Evolutionary conservation across 768 basidiomycete species (phyloP).

Genomic region (Postia placenta): DNA sequence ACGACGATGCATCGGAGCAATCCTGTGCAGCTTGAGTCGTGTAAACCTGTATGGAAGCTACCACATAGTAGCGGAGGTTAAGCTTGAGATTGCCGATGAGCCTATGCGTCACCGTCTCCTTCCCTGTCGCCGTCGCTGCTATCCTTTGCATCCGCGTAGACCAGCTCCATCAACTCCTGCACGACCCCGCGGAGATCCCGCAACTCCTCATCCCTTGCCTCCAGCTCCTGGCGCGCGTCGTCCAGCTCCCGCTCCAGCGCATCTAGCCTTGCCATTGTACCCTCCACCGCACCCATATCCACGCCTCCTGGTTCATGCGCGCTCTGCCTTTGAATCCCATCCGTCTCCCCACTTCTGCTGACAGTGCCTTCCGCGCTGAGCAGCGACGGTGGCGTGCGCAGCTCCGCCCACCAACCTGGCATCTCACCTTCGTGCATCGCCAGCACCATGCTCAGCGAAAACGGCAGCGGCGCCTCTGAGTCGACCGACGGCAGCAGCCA

Average conservation of each 20-base stretch:
- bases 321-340: too few relatives aligned
- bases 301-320: not conserved
- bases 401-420: constrained; percentile 3
- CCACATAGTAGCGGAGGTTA: too few relatives aligned
- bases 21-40: too few relatives aligned
- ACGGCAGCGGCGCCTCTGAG: not conserved
- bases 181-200: constrained; percentile 3
- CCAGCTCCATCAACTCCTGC: not conserved
- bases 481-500: not conserved
- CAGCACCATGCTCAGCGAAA: too few relatives aligned
- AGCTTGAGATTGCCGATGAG: too few relatives aligned
- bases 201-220: constrained; percentile 9
- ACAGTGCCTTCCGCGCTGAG: not conserved
- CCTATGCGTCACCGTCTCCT: too few relatives aligned
- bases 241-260: constrained; percentile 10
- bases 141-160: not conserved
- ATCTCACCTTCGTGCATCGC: too few relatives aligned
- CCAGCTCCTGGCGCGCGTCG: constrained; percentile 7
- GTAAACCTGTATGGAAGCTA: too few relatives aligned
- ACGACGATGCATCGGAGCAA: too few relatives aligned
- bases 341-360: too few relatives aligned
- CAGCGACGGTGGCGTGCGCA: not conserved
- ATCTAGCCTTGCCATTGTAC: constrained; percentile 3
- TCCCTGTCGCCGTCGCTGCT: not conserved
- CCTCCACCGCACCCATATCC: not conserved